Evolutionary conservation across 1,139 yeast genomes (phyloP), one percentile per base, ranked within the genome.

Genomic region (Nakaseomyces kungkrabaensis): DNA sequence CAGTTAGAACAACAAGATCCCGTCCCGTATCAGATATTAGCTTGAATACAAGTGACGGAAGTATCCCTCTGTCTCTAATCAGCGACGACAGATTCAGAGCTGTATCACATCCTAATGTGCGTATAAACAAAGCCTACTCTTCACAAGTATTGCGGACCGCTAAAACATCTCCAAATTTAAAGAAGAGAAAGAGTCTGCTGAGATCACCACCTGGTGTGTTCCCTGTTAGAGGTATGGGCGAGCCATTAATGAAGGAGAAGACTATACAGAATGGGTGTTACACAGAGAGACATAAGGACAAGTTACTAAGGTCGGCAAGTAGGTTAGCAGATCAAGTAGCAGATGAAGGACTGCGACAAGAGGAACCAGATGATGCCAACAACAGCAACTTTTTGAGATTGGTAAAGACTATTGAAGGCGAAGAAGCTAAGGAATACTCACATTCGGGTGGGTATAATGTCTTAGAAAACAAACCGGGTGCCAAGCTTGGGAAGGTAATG

Each of bases 201-300:
- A 68, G 81, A 56, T 81, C 89, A 1, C 94, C 92, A 1, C 78
- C 76, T 34, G 86, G 86, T 54, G 89, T 83, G 0, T 85, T 84
- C 66, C 94, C 94, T 0, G 89, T 85, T 1, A 72, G 72, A 56
- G 92, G 87, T 2, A 83, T 84, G 90, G 88, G 85, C 0, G 72
- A 71, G 6, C 84, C 90, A 1, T 61, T 76, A 41, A 66, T 65
- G 24, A 69, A 76, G 50, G 90, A 83, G 58, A 68, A 69, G 46
- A 70, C 81, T 0, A 80, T 83, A 50, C 88, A 86, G 29, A 67
- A 68, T 34, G 58, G 68, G 6, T 59, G 49, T 43, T 40, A 48
- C 51, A 38, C 48, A 24, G 49, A 37, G 25, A 43, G 34, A 34
- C 32, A 38, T 10, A 32, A 36, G 10, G 41, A 41, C n/a, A 37